These are phyloP conservation scores for Amanita muscaria DNA, from an alignment of 768 basidiomycete genomes.

Conservation along the genomic window DNA sequence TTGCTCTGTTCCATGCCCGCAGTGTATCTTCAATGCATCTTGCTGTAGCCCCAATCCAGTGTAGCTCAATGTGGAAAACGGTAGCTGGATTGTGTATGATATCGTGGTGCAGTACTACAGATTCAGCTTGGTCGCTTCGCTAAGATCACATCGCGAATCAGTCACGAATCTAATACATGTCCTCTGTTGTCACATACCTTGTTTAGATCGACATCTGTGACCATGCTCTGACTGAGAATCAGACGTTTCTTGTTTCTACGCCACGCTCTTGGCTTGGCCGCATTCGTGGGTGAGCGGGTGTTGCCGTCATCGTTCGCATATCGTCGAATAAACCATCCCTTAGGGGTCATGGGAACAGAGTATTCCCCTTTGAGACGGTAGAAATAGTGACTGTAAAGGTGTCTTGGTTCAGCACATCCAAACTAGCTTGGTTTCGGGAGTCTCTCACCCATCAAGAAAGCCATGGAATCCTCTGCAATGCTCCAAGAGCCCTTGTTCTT, in stretches of 20 bases:
- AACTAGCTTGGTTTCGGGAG: neutral
- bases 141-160: slow-evolving; percentile 17
- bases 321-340: slow-evolving; percentile 62
- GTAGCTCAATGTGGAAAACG: slow-evolving; percentile 93
- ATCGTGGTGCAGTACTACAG: slow-evolving; percentile 85
- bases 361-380: slow-evolving; percentile 79
- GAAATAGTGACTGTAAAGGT: slow-evolving; percentile 64
- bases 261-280: slow-evolving; percentile 25
- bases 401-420: neutral
- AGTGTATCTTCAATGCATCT: slow-evolving; percentile 85
- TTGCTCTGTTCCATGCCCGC: slow-evolving; percentile 69
- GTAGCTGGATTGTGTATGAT: slow-evolving; percentile 92
- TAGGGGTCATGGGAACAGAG: slow-evolving; percentile 59
- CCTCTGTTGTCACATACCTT: slow-evolving; percentile 36
- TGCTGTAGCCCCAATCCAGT: slow-evolving; percentile 94
- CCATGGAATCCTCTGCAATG: slow-evolving; percentile 73
- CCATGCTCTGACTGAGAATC: slow-evolving; percentile 81
- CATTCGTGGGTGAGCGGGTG: slow-evolving; percentile 25
- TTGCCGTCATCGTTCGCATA: slow-evolving; percentile 32
- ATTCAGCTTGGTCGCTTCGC: slow-evolving; percentile 84
- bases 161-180: neutral
- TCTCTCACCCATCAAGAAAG: slow-evolving; percentile 77
- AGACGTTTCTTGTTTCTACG: slow-evolving; percentile 49
- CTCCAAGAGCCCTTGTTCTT: slow-evolving; percentile 78
- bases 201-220: slow-evolving; percentile 77